phyloP scores from a whole-genome alignment of 140 eudicot genomes.

The Oenanthe javanica region DNA sequence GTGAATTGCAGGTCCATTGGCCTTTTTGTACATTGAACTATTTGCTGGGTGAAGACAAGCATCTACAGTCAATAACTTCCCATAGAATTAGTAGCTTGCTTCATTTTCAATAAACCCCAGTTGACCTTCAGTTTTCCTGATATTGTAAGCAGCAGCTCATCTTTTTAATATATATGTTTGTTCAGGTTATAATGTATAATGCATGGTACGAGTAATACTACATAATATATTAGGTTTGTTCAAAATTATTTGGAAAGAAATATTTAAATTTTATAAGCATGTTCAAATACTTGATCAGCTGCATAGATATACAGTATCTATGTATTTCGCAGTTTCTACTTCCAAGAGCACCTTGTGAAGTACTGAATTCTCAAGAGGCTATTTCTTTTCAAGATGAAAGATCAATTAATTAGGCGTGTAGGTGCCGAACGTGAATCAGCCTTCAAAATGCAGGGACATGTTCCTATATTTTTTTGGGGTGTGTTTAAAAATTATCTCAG shows the following conservation, averaged over 20 bases:
- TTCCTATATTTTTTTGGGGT: too few relatives aligned
- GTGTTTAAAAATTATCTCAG: too few relatives aligned
- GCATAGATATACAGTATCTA: neutral
- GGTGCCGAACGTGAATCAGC: neutral
- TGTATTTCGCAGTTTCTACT: neutral
- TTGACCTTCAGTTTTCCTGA: neutral
- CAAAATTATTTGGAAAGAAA: neutral
- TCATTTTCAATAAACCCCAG: constrained; percentile 7
- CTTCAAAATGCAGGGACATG: neutral
- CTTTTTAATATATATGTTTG: neutral
- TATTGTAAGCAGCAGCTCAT: neutral
- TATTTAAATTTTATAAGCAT: neutral
- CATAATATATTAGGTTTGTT: neutral
- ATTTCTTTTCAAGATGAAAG: neutral
- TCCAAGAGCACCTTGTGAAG: neutral
- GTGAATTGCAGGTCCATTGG: neutral
- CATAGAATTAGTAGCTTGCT: constrained; percentile 1
- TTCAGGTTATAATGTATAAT: neutral
- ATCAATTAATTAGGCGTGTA: neutral
- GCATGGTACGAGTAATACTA: neutral
- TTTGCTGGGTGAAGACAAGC: constrained; percentile 6
- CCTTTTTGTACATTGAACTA: neutral
- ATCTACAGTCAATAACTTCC: neutral
- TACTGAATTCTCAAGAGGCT: neutral
- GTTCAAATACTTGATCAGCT: neutral